Base-by-base conservation (phyloP, 1,284 basidiomycete genomes). In the Melampsora americana region DNA sequence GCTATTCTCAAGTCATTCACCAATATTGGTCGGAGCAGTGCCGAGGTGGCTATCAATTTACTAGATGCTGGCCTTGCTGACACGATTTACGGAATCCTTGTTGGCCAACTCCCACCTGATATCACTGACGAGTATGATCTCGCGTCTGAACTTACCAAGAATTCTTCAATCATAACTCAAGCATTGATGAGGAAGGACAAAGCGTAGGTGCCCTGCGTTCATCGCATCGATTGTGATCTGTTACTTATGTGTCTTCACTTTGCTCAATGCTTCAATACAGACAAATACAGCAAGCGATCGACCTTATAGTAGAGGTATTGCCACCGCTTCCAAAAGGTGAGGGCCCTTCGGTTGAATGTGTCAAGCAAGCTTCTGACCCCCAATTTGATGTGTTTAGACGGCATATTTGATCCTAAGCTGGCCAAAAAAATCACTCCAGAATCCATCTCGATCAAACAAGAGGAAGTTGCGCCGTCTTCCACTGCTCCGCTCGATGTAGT, bases 61-160 rank as follows among this genome's bases (percentile, higher is more conserved):
- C 86, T 97, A 67, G 92, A 96, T 82, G 92, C 92, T 35, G 92
- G 92, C 78, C 90, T 95, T 74, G 93, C 92, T 74, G 89, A 91
- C 79, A 95, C 92, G 0, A 83, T 95, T 56, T 95, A 95, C 82
- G 92, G 95, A 81, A 93, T 97, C 73, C 85, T 97, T 73, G 95
- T 93, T 0, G 95, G 94, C 32, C 92, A 95, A 9, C 83, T 93
- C 1, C 93, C 92, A 9, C 88, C 91, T 0, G 81, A 87, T 0
- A 81, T 83, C 78, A 85, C 86, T 60, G 90, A 90, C 39, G 75
- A 75, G 64, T 73, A 66, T 20, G 73, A 80, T 88, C 90, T 81
- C 90, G 90, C 20, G 86, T 59, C 64, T 11, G 73, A 76, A 50
- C 48, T 76, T 20, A 76, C 66, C 11, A 69, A 28, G 28, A 76